Percentiles rank a stretch among this genome's conserved stretches.
Evolutionary conservation across 148 eudicot genomes (phyloP).

Genomic region (Mesembryanthemum crystallinum): DNA sequence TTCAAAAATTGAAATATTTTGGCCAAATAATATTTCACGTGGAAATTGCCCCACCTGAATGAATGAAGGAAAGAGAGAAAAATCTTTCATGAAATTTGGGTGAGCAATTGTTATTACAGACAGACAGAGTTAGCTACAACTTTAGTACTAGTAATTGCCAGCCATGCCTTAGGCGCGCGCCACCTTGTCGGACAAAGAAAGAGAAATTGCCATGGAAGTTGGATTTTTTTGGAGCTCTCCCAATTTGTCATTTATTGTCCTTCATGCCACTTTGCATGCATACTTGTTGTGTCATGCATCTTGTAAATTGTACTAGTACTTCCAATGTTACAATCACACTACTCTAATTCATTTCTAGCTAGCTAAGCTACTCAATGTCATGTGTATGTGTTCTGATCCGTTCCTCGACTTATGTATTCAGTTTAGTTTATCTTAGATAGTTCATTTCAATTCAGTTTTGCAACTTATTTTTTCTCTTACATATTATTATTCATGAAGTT

Average conservation of each 20-base stretch:
- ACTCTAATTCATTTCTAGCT: no score
- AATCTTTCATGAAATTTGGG: not conserved
- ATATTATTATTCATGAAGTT: no score
- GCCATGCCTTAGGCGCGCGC: not conserved
- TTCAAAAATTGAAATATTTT: not conserved
- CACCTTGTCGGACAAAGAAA: not conserved
- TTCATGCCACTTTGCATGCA: not conserved
- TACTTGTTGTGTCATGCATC: not conserved
- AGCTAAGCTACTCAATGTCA: no score
- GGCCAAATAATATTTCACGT: not conserved
- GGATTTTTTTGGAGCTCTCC: not conserved
- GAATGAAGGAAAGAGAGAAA: not conserved
- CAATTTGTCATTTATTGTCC: conserved; percentile 16
- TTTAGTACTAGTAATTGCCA: no score
- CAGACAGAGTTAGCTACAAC: no score
- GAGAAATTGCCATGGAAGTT: not conserved
- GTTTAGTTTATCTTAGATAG: no score
- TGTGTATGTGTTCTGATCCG: no score
- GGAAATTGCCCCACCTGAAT: conserved; percentile 2
- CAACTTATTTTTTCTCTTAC: no score
- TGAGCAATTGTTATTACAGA: no score
- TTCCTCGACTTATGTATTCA: no score
- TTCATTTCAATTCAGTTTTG: no score
- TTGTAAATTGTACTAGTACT: not conserved
- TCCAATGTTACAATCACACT: not conserved